Percentiles rank a stretch among this genome's conserved stretches.
phyloP scores from a whole-genome alignment of 176 grass and related monocot genomes.

The Hyparrhenia diplandra region DNA sequence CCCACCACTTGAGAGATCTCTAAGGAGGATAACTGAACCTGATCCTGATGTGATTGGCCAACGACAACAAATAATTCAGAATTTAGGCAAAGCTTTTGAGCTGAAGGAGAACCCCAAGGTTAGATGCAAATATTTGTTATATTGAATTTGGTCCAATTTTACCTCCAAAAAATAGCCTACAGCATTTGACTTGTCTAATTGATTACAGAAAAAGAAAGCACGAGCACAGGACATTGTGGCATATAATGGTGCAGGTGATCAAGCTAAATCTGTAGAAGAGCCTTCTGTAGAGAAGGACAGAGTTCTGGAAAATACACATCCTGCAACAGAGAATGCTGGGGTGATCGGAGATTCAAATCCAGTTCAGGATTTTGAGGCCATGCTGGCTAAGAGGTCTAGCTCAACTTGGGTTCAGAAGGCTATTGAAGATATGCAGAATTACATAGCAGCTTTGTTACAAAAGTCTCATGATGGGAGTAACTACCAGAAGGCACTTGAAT shows the following conservation, averaged over 20 bases:
- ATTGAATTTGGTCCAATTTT: slow-evolving; percentile 16
- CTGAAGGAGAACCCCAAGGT: slow-evolving; percentile 94
- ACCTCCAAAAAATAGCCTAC: neutral
- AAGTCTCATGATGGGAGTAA: slow-evolving; percentile 46
- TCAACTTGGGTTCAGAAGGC: slow-evolving; percentile 70
- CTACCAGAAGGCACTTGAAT: slow-evolving; percentile 69
- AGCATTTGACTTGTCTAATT: slow-evolving; percentile 21
- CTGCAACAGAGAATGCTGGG: slow-evolving; percentile 31
- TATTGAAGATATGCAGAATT: slow-evolving; percentile 72
- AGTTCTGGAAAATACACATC: slow-evolving; percentile 38
- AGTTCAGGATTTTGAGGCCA: slow-evolving; percentile 83
- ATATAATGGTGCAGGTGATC: slow-evolving; percentile 34
- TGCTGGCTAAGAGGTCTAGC: slow-evolving; percentile 78
- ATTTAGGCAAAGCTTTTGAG: slow-evolving; percentile 56
- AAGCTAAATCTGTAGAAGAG: slow-evolving; percentile 37
- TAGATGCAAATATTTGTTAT: slow-evolving; percentile 16
- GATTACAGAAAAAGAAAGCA: slow-evolving; percentile 55
- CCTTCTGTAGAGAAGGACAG: slow-evolving; percentile 29
- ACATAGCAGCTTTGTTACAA: slow-evolving; percentile 50
- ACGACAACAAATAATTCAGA: slow-evolving; percentile 41
- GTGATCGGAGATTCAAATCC: slow-evolving; percentile 67
- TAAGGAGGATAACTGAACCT: slow-evolving; percentile 66
- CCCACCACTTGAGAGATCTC: slow-evolving; percentile 56
- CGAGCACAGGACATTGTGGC: slow-evolving; percentile 25
- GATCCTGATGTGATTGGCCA: slow-evolving; percentile 50